Evolutionary conservation across 305 asterid species (phyloP), one percentile per base, ranked within the genome.

Genomic region (Solanum hybrid): DNA sequence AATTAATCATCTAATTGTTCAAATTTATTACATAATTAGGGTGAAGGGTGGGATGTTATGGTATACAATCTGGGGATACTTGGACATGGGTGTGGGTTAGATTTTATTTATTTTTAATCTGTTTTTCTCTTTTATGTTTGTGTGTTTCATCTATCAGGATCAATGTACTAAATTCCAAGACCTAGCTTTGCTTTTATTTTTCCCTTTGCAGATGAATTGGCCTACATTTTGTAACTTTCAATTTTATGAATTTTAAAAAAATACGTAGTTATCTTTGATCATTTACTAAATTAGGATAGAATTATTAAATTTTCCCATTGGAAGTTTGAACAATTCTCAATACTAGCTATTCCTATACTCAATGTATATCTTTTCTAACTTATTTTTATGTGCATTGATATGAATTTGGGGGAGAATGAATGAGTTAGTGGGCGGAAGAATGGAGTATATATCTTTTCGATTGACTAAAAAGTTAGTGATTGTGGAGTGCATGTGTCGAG

Each of bases 11-110:
- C n/a, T 5, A 71, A 36, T 35, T 57, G 42, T 18, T 10, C 26
- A 35, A 12, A 11, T 42, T 29, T 6, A 74, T 13, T 75, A 75
- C 5, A 9, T 69, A 24, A 93, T 90, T 90, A 78, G 51, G 51
- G 42, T 78, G 90, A 92, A 91, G 89, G 88, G 88, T 89, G 89
- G 34, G 67, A 69, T 81, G 83, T 84, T 93, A 89, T 28, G 73
- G n/a, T 84, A 84, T 84, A 29, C 39, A 92, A 91, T 91, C 22
- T 89, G 89, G 92, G 93, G 89, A 87, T 92, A 93, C 20, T 64
- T 93, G 93, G 89, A 89, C 88, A 91, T 93, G 88, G 88, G 5
- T 89, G 92, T 84, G 77, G 89, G 76, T 82, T 84, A 86, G 69
- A 57, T 57, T 57, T 71, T 87, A 35, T 13, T 73, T 57, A 10